A percentile compares a stretch with the other conserved stretches of the same genome.
phyloP scores from a whole-genome alignment of 305 asterid genomes.

The Nicotiana rustica region DNA sequence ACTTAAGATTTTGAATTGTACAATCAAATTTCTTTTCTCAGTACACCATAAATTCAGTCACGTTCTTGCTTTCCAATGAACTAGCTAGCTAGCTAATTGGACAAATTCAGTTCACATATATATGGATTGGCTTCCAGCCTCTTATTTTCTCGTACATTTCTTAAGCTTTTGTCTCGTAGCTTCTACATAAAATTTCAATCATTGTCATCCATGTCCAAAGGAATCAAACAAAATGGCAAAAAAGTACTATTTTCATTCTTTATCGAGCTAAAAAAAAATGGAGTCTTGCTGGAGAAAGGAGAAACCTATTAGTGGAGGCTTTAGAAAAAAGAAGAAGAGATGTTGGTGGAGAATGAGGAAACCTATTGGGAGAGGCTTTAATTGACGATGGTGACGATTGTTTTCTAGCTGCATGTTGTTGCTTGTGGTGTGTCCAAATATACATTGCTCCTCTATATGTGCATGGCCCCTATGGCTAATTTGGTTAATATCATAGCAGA shows the following conservation, averaged over 20 bases:
- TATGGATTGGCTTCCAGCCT: not conserved
- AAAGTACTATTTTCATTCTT: not conserved
- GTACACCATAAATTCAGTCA: not conserved
- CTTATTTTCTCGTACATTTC: not conserved
- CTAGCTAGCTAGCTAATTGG: not conserved
- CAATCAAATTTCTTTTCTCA: not conserved
- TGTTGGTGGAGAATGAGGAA: not conserved
- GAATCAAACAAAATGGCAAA: slow-evolving; percentile 17
- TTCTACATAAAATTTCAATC: not conserved
- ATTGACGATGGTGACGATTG: slow-evolving; percentile 5
- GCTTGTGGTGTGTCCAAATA: not conserved
- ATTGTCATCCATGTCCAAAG: not conserved
- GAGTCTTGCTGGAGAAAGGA: not conserved
- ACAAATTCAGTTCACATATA: not conserved
- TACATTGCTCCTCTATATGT: not conserved
- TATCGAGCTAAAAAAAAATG: no score
- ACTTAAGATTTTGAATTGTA: not conserved
- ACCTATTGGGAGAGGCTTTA: slow-evolving; percentile 26
- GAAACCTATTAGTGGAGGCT: not conserved
- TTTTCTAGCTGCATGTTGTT: not conserved
- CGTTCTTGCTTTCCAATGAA: not conserved
- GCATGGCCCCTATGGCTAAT: not conserved
- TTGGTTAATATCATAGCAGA: not conserved
- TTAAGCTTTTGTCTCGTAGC: not conserved
- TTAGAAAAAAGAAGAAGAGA: no score